Base-by-base conservation (phyloP, 306 rosid species). In the Vigna radiata region DNA sequence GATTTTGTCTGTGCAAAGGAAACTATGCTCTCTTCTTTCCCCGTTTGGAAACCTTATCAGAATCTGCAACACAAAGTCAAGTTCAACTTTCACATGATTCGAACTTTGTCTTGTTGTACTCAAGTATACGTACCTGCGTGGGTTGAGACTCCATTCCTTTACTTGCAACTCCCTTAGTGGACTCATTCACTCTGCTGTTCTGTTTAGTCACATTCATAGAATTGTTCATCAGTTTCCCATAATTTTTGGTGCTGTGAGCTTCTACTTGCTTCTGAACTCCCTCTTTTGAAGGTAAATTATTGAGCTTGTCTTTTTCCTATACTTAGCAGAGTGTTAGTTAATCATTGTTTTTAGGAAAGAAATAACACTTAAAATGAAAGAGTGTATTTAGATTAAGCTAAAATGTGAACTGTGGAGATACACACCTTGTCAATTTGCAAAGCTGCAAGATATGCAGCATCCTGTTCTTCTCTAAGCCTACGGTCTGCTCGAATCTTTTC, bases 1-100 rank as follows among this genome's bases (percentile, higher is more conserved):
- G 63, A 89, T 73, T 81, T 88, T 91, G 75, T 93, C 98, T 37
- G 79, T 83, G 87, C 87, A 47, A 78, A 73, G 70, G 63, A 93
- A 93, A 47, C 78, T 84, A 41, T 84, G 90, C 84, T 91, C 91
- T 81, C 90, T 88, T 79, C 91, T 93, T 86, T 93, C 95, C 0
- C 98, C 95, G 27, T 91, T 93, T 59, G 98, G 95, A 84, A 93
- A 91, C 89, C 98, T 89, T 80, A 93, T 80, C 33, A 79, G 70
- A 70, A 75, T 84, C 76, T 79, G 79, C 27, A 36, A 72, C 68
- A 79, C 0, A 27, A 39, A 11, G 6, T 75, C 18, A 47, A 61
- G 16, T 49, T 60, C 52, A 60, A 68, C 60, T 21, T 48, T 33
- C 48, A 48, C 53, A 46, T 15, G 68, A 12, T 52, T 31, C 61